Base-by-base conservation (phyloP, 2,329 filamentous ascomycete species). In the Aspergillus terreus region DNA sequence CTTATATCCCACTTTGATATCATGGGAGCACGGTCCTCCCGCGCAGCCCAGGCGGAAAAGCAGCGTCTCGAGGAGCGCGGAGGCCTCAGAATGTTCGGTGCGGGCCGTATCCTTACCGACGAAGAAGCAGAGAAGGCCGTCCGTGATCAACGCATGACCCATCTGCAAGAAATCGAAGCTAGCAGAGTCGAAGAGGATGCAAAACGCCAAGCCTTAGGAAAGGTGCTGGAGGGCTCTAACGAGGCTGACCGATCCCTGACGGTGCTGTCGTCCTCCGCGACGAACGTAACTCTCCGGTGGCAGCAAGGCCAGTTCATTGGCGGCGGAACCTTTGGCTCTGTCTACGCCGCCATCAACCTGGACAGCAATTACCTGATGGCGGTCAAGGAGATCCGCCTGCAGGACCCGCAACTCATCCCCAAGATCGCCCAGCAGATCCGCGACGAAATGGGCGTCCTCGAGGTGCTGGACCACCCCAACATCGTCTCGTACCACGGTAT, bases 1-100 rank as follows among this genome's bases (percentile, higher is more conserved):
- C 79, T 99, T 45, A 97, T 99, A 60, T 96, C 92, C 9, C 94
- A 99, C 71, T 99, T 99, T 64, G 94, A 99, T 70, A 97, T 99
- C 71, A 96, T 99, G 88, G 94, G 94, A 21, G 94, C 94, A 23
- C 85, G 92, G 63, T 96, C 92, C 6, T 96, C 87, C 40, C 80
- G 96, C 56, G 94, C 94, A 10, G 94, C 94, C 4, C 91, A 96
- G 72, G 90, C 91, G 2, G 94, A 99, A 73, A 92, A 90, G 69
- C 90, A 95, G 66, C 83, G 89, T 41, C 81, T 92, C 58, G 92
- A 96, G 63, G 87, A 89, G 25, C 82, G 87, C 48, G 86, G 87
- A 25, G 87, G 91, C 64, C 84, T 88, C 63, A 82, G 87, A 57
- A 85, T 86, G 63, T 79, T 94, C 57, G 91, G 95, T 65, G 85